Evolutionary conservation across 106 monocot species (phyloP).

Genomic region (Narthecium ossifragum): DNA sequence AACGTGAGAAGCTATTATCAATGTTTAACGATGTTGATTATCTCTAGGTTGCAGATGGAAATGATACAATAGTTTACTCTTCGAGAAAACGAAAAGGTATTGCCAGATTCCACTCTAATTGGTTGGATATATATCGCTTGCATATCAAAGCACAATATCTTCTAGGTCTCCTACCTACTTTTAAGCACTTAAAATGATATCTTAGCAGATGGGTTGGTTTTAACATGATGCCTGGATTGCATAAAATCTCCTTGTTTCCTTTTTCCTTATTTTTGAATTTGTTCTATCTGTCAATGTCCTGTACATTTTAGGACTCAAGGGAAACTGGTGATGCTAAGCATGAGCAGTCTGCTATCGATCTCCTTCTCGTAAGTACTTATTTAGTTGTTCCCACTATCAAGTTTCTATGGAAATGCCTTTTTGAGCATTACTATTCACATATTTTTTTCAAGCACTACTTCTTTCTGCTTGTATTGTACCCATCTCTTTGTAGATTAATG

Average conservation of each 20-base stretch:
- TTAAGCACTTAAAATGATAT: too few relatives aligned
- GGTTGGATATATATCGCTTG: too few relatives aligned
- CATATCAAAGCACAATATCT: too few relatives aligned
- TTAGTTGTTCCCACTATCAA: too few relatives aligned
- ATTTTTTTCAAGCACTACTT: too few relatives aligned
- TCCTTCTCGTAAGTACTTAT: conserved; percentile 56
- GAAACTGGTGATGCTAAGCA: conserved; percentile 18
- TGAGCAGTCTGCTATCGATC: conserved; percentile 27
- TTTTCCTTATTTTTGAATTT: background rate
- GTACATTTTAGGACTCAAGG: conserved; percentile 35
- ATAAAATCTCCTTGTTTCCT: background rate
- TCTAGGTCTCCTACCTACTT: too few relatives aligned
- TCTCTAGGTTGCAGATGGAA: conserved; percentile 69
- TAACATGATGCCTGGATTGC: background rate
- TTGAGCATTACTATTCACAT: background rate
- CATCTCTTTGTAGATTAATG: too few relatives aligned
- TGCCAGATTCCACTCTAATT: background rate
- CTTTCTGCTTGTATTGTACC: too few relatives aligned
- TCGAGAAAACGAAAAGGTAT: conserved; percentile 63
- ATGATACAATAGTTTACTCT: conserved; percentile 56
- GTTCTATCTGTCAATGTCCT: too few relatives aligned
- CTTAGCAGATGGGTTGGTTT: background rate
- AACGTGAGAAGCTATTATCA: background rate
- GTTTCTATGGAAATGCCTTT: background rate
- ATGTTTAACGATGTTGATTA: background rate